Percentiles rank a stretch among this genome's conserved stretches.
Evolutionary conservation across 495 filamentous ascomycete species (phyloP).

Genomic region (Penicillium canariense): DNA sequence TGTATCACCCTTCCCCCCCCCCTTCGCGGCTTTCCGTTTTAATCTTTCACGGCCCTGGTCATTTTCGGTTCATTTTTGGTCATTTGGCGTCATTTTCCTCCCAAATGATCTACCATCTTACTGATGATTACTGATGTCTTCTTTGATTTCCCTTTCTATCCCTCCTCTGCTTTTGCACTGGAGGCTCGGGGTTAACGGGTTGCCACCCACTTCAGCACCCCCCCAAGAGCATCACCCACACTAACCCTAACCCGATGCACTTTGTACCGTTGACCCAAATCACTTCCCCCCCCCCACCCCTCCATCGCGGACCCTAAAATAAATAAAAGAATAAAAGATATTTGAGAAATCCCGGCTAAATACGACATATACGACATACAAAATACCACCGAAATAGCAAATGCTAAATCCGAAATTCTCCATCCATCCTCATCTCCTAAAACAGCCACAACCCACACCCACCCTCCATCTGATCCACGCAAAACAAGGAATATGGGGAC

Average conservation of each 20-base stretch:
- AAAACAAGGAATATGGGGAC: constrained; percentile 1
- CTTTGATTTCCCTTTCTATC: not conserved
- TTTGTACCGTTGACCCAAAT: not conserved
- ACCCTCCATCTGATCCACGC: constrained; percentile 1
- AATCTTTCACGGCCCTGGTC: not conserved
- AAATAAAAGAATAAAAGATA: not conserved
- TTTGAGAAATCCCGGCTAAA: not conserved
- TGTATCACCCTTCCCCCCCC: constrained; percentile 36
- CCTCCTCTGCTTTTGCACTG: not conserved
- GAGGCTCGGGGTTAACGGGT: constrained; percentile 8
- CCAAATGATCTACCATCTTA: not conserved
- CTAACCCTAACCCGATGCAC: constrained; percentile 1
- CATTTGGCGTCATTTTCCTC: constrained; percentile 1
- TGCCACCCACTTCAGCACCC: constrained; percentile 10
- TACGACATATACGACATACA: too few relatives aligned
- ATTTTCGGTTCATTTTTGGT: constrained; percentile 7
- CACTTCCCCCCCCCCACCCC: not conserved
- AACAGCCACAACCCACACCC: not conserved
- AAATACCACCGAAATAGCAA: too few relatives aligned
- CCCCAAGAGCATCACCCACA: not conserved
- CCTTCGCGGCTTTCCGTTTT: constrained; percentile 19
- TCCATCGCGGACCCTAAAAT: not conserved
- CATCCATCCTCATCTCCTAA: not conserved
- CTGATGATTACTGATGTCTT: not conserved
- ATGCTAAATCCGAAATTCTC: not conserved